These are phyloP conservation scores for Cyberlindnera samutprakarnensis DNA, from an alignment of 805 yeast genomes.

Conservation along the genomic window DNA sequence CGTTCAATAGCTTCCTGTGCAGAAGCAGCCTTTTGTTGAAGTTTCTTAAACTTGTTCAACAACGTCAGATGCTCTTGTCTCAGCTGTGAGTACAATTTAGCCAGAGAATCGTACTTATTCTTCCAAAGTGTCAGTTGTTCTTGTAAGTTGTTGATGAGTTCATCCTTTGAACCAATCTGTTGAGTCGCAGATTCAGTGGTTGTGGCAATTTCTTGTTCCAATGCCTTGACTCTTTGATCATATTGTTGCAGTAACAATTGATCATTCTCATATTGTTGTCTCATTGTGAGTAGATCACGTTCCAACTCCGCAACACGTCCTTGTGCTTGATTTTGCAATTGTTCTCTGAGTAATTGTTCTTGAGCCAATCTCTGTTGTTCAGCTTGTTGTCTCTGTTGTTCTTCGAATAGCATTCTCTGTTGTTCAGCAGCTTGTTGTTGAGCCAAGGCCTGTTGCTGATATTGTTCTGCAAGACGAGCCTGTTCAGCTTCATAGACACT, in stretches of 20 bases:
- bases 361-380: constrained; percentile 65
- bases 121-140: constrained; percentile 78
- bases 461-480: constrained; percentile 49
- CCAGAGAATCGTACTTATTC: constrained; percentile 80
- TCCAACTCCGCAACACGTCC: constrained; percentile 77
- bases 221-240: constrained; percentile 73
- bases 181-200: constrained; percentile 59
- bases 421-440: constrained; percentile 63
- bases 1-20: constrained; percentile 88
- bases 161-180: constrained; percentile 72
- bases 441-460: constrained; percentile 53
- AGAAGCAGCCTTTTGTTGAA: constrained; percentile 77
- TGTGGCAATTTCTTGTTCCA: constrained; percentile 64
- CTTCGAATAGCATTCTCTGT: constrained; percentile 62
- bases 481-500: constrained; percentile 52
- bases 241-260: constrained; percentile 80
- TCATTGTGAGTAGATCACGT: constrained; percentile 65
- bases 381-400: constrained; percentile 65
- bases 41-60: constrained; percentile 67
- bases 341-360: constrained; percentile 60
- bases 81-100: constrained; percentile 81
- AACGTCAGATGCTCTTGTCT: constrained; percentile 86
- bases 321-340: constrained; percentile 65
- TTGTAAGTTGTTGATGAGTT: constrained; percentile 56
- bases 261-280: constrained; percentile 80